Evolutionary conservation across 2,329 filamentous ascomycete genomes (phyloP).

Genomic region (Penicillium sp.): DNA sequence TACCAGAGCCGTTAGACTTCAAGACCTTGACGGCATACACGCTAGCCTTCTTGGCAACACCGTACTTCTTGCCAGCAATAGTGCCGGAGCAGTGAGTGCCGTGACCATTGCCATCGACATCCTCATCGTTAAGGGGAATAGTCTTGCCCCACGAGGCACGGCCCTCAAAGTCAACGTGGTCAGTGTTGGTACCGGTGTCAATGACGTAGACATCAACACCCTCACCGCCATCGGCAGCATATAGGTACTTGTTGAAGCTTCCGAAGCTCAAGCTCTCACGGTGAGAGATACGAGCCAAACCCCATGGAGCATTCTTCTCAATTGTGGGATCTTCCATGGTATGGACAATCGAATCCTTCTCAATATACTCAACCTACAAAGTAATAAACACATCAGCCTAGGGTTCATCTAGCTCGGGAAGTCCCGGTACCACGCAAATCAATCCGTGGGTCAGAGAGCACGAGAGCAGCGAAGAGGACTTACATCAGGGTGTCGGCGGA

Average conservation of each 20-base stretch:
- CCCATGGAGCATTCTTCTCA: constrained; percentile 97
- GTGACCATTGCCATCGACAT: constrained; percentile 94
- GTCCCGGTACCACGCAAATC: neutral
- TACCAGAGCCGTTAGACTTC: constrained; percentile 91
- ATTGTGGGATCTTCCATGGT: constrained; percentile 62
- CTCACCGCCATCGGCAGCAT: constrained; percentile 82
- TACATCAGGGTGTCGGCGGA: constrained; percentile 94
- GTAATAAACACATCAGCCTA: constrained; percentile 9
- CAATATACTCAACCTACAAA: constrained; percentile 85
- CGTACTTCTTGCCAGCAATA: constrained; percentile 96
- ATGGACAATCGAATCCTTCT: constrained; percentile 90
- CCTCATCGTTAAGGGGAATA: constrained; percentile 77
- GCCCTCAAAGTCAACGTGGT: constrained; percentile 96
- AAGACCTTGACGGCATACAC: constrained; percentile 98
- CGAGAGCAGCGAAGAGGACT: constrained; percentile 51
- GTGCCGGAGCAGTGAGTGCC: constrained; percentile 99
- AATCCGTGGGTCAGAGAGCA: neutral
- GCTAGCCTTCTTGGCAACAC: constrained; percentile 98
- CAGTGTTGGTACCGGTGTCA: constrained; percentile 89
- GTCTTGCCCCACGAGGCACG: constrained; percentile 97
- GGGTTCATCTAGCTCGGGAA: neutral
- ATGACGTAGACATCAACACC: constrained; percentile 99
- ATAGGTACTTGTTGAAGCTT: constrained; percentile 98
- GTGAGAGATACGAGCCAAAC: constrained; percentile 96
- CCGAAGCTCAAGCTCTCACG: constrained; percentile 81